Conservation (phyloP, 2,329 filamentous ascomycete genomes). For the Alternaria tenuissima region DNA sequence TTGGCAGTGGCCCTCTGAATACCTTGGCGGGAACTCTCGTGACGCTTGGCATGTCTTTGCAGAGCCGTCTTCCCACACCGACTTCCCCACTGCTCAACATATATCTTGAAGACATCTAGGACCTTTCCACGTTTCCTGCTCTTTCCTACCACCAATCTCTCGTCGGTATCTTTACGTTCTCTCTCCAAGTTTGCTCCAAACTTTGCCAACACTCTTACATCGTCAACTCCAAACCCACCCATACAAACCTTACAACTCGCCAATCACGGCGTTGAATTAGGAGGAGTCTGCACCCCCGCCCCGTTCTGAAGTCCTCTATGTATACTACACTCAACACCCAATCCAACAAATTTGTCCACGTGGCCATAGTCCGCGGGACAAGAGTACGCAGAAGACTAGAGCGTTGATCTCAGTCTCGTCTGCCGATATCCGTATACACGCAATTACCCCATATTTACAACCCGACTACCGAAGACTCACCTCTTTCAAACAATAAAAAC, state of each 20-base stretch:
- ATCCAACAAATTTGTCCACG: slow-evolving; percentile 34
- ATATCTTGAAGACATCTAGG: not conserved
- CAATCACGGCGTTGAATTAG: slow-evolving; percentile 36
- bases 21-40: slow-evolving; percentile 4
- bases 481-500: not conserved
- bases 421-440: slow-evolving; percentile 1
- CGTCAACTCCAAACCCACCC: not conserved
- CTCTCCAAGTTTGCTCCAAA: not conserved
- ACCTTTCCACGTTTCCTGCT: not conserved
- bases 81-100: slow-evolving; percentile 1
- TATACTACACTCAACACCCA: slow-evolving; percentile 25
- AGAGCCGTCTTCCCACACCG: slow-evolving; percentile 5
- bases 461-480: not conserved
- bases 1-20: slow-evolving; percentile 7
- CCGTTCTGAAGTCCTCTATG: slow-evolving; percentile 41
- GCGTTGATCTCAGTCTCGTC: slow-evolving; percentile 11
- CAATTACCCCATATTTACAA: not conserved
- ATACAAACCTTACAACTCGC: slow-evolving; percentile 16
- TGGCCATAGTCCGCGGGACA: slow-evolving; percentile 22
- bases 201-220: slow-evolving; percentile 3
- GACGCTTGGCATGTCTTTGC: slow-evolving; percentile 9
- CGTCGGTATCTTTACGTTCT: not conserved
- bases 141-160: not conserved
- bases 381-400: slow-evolving; percentile 29
- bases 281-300: slow-evolving; percentile 42